Percentiles rank a stretch among this genome's conserved stretches.
These are phyloP conservation scores for Periconia digitata DNA, from an alignment of 2,329 filamentous ascomycete species.

Conservation along the genomic window DNA sequence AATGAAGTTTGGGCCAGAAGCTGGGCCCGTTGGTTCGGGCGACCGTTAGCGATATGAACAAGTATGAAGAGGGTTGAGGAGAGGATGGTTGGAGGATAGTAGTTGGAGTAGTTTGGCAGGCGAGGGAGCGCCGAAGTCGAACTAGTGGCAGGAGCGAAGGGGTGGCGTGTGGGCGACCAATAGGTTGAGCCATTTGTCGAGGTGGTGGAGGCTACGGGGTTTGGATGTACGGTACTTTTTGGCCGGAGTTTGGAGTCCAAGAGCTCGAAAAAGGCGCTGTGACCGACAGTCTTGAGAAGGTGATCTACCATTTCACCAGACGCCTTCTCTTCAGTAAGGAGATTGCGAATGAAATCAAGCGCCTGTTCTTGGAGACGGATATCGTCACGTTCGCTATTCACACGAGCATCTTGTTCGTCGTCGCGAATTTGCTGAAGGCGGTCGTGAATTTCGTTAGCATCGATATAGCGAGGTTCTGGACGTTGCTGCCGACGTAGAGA, in stretches of 20 bases:
- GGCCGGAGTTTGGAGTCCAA: conserved; percentile 75
- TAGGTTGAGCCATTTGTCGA: conserved; percentile 18
- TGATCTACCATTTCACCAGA: conserved; percentile 77
- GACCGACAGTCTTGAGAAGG: conserved; percentile 73
- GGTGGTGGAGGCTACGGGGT: neutral
- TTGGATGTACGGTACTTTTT: conserved; percentile 20
- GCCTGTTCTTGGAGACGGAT: conserved; percentile 88
- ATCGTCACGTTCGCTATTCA: conserved; percentile 74
- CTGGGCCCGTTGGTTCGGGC: conserved; percentile 71
- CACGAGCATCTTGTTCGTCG: conserved; percentile 66
- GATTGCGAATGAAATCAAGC: conserved; percentile 84
- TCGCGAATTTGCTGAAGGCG: conserved; percentile 56
- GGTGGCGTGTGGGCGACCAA: conserved; percentile 65
- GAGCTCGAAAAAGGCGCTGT: conserved; percentile 78
- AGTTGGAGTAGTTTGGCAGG: conserved; percentile 45
- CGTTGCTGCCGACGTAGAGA: conserved; percentile 42
- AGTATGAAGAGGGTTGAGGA: conserved; percentile 78
- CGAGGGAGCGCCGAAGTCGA: conserved; percentile 25
- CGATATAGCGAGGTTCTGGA: conserved; percentile 38
- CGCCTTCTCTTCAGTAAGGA: conserved; percentile 67
- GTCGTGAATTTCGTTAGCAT: conserved; percentile 38
- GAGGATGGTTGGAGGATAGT: conserved; percentile 63
- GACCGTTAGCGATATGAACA: conserved; percentile 83
- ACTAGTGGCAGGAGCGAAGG: conserved; percentile 56
- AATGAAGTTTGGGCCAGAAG: conserved; percentile 71